Conservation (phyloP, 768 basidiomycete species). For the Xerocomus brunneocitrinus region DNA sequence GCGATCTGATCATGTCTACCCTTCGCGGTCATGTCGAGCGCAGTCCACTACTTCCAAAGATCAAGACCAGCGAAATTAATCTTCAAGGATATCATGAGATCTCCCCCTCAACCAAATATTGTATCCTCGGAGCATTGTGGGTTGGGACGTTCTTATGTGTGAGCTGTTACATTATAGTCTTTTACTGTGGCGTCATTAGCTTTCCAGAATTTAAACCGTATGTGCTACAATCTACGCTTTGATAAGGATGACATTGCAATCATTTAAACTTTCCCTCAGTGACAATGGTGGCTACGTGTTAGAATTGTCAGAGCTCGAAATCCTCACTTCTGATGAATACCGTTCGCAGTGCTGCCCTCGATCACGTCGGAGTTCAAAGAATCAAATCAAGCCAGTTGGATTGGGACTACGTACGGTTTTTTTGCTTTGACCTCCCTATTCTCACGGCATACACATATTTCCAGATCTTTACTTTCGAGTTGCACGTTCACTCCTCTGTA, state of each 20-base stretch:
- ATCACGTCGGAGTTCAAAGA: constrained; percentile 24
- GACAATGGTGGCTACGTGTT: not conserved
- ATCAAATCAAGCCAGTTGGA: constrained; percentile 28
- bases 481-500: constrained; percentile 81
- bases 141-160: not conserved
- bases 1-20: not conserved
- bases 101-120: not conserved
- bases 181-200: not conserved
- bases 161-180: not conserved
- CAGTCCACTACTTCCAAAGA: not conserved
- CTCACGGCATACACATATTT: not conserved
- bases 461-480: constrained; percentile 44
- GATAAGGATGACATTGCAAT: not conserved
- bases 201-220: not conserved
- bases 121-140: not conserved
- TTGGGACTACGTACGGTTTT: constrained; percentile 21
- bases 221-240: not conserved
- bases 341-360: constrained; percentile 8
- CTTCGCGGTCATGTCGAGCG: not conserved
- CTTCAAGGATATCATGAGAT: not conserved
- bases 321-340: not conserved
- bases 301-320: not conserved
- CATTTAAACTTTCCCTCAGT: not conserved
- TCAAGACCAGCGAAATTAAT: not conserved
- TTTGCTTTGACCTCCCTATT: too few relatives aligned